Evolutionary conservation across 768 basidiomycete species (phyloP).

Genomic region (Mycena galopus): DNA sequence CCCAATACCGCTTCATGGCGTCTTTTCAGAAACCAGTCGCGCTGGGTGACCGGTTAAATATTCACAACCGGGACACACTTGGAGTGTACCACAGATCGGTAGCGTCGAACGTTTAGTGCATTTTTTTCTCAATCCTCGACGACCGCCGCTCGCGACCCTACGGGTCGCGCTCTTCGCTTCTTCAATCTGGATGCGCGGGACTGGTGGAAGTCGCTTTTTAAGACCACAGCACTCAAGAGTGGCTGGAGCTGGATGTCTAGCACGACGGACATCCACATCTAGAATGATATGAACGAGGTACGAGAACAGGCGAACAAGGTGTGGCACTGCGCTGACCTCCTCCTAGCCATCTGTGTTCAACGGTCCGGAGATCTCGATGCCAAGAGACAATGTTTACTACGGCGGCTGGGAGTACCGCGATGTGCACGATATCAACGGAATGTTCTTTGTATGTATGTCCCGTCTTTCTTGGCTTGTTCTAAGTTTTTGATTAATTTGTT

Average conservation of each 20-base stretch:
- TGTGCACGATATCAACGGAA: conserved; percentile 97
- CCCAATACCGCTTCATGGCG: too few relatives aligned
- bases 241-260: conserved; percentile 87
- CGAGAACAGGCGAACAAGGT: conserved; percentile 27
- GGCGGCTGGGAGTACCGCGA: conserved; percentile 99
- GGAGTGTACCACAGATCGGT: too few relatives aligned
- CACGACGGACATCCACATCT: conserved; percentile 88
- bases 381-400: conserved; percentile 79
- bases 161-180: too few relatives aligned
- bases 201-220: conserved; percentile 93
- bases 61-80: too few relatives aligned
- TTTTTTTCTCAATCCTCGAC: too few relatives aligned
- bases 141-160: too few relatives aligned
- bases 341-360: conserved; percentile 97
- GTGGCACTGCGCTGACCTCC: conserved; percentile 32
- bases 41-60: too few relatives aligned
- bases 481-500: conserved; percentile 3
- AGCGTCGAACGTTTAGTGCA: too few relatives aligned
- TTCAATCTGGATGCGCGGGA: conserved; percentile 92
- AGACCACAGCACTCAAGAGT: conserved; percentile 62
- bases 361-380: conserved; percentile 92
- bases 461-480: not conserved
- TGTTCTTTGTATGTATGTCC: conserved; percentile 84
- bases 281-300: conserved; percentile 99
- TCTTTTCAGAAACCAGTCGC: too few relatives aligned